Base-by-base conservation (phyloP, 83 land plant species). In the Thuja plicata region DNA sequence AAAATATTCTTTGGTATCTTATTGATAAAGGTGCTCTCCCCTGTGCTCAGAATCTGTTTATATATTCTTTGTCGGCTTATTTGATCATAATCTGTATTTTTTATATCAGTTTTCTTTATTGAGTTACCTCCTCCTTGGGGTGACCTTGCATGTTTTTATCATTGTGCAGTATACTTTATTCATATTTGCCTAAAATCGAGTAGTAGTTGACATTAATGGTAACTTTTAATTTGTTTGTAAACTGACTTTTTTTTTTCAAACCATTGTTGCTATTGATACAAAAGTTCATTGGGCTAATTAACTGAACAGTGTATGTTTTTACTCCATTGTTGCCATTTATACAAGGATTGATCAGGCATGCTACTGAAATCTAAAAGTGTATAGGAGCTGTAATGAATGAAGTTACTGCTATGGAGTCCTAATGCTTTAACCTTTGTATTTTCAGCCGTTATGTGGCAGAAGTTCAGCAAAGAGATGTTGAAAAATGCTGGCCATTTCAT, bases 401-500 rank as follows among this genome's bases (percentile, higher is more conserved):
- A 27, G 71, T 74, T 74, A 74, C 2, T 74, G 38, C 38, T 74
- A 34, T 74, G 78, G 78, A 13, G n/a, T 4, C 71, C 71, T 66
- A 27, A 66, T 66, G 71, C 71, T 66, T 66, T 8, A 66, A 66
- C 9, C 71, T 66, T 66, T 74, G 38, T 74, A 34, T 32, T 74
- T 74, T 74, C 78, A 74, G 78, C 38, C 38, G 40, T 76, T 76
- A 76, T 76, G 79, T 34, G 17, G 79, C 79, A 0, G 79, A 76
- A 32, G 79, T 76, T 76, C 79, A 19, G 38, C 40, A 76, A 76
- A 76, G 79, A 35, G 79, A 76, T 35, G 38, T 34, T 34, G 40
- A 34, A 76, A 76, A 76, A 76, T 76, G 79, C 13, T 76, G 79
- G 38, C 79, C 79, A 32, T 76, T 76, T 76, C 79, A 76, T 76